phyloP scores from a whole-genome alignment of 2,329 filamentous ascomycete species.

The Phymatotrichopsis omnivora region DNA sequence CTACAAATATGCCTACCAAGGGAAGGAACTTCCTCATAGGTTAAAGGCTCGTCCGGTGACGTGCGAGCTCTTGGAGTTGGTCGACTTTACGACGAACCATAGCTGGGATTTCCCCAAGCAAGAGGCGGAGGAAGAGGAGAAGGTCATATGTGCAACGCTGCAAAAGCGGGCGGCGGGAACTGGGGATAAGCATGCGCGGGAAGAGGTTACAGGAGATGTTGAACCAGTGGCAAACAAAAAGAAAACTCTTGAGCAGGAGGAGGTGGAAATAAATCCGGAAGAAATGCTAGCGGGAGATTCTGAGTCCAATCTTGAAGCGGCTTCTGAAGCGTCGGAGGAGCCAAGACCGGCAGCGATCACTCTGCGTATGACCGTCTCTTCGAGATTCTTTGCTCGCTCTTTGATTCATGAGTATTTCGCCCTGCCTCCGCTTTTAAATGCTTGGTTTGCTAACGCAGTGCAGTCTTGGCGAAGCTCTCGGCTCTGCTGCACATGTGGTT shows the following conservation, averaged over 20 bases:
- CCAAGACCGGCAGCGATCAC: slow-evolving; percentile 58
- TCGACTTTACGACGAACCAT: slow-evolving; percentile 74
- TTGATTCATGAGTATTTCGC: slow-evolving; percentile 65
- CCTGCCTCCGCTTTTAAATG: not conserved
- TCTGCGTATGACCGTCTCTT: slow-evolving; percentile 84
- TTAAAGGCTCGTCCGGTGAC: slow-evolving; percentile 73
- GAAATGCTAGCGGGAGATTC: not conserved
- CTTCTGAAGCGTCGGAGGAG: slow-evolving; percentile 39
- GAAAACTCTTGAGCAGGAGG: slow-evolving; percentile 37
- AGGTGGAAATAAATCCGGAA: not conserved
- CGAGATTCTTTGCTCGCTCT: slow-evolving; percentile 92
- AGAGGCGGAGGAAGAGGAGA: slow-evolving; percentile 63
- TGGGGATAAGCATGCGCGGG: slow-evolving; percentile 1
- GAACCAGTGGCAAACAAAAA: slow-evolving; percentile 43
- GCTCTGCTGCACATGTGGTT: slow-evolving; percentile 76
- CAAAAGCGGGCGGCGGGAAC: slow-evolving; percentile 2
- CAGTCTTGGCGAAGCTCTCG: slow-evolving; percentile 63
- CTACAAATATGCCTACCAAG: slow-evolving; percentile 91
- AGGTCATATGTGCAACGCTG: slow-evolving; percentile 33
- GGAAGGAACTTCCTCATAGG: slow-evolving; percentile 72
- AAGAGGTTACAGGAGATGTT: not conserved
- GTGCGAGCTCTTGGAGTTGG: slow-evolving; percentile 63
- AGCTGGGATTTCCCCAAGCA: slow-evolving; percentile 58
- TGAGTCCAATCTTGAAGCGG: not conserved
- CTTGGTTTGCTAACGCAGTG: not conserved